A percentile compares a stretch with the other conserved stretches of the same genome.
phyloP scores from a whole-genome alignment of 768 basidiomycete species.

The Lactarius trivialis region DNA sequence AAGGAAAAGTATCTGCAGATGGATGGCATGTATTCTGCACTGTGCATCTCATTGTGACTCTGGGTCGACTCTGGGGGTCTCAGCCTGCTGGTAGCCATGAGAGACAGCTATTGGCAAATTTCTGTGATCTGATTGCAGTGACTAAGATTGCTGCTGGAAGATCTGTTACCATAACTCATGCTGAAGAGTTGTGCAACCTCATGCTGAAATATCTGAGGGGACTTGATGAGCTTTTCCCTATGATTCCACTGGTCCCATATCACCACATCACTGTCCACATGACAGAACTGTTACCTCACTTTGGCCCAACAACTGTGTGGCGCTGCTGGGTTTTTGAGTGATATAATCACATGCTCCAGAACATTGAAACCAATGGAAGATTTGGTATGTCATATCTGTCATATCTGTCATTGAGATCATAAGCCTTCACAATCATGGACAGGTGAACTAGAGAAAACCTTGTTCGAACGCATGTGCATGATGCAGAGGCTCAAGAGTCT shows the following conservation, averaged over 20 bases:
- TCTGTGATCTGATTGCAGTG: neutral
- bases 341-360: conserved; percentile 32
- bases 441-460: conserved; percentile 31
- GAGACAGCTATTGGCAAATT: neutral
- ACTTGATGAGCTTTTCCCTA: conserved; percentile 28
- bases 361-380: conserved; percentile 29
- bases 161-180: neutral
- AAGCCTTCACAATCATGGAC: neutral
- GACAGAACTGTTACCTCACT: conserved; percentile 26
- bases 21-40: conserved; percentile 23
- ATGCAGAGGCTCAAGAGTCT: conserved; percentile 23
- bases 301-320: conserved; percentile 36
- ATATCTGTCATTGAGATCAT: neutral
- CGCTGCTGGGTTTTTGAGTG: conserved; percentile 33
- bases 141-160: neutral
- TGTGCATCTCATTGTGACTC: neutral
- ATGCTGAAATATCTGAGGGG: conserved; percentile 31
- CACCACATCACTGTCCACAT: conserved; percentile 40
- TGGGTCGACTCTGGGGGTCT: neutral
- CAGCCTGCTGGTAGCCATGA: neutral
- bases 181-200: neutral
- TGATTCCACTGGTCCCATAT: conserved; percentile 16
- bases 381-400: conserved; percentile 28
- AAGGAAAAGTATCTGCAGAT: conserved; percentile 27
- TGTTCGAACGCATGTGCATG: conserved; percentile 26